These are phyloP conservation scores for Acacia crassicarpa DNA, from an alignment of 306 rosid genomes.

Conservation along the genomic window DNA sequence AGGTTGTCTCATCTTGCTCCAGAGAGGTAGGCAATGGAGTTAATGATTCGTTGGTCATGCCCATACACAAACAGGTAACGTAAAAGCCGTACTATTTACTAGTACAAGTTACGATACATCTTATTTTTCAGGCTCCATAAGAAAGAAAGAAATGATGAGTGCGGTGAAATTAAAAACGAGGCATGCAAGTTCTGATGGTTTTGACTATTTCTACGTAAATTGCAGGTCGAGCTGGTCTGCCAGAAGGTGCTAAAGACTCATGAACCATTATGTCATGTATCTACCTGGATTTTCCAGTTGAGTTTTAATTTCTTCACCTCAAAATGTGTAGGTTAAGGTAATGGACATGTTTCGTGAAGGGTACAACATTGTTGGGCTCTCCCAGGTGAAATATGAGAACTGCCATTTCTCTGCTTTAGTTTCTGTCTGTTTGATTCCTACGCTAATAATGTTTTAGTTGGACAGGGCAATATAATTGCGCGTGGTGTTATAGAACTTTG, in stretches of 20 bases:
- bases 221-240: slow-evolving; percentile 78
- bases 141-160: not conserved
- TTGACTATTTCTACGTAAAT: slow-evolving; percentile 24
- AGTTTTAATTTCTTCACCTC: slow-evolving; percentile 20
- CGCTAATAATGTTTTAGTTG: slow-evolving; percentile 10
- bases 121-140: not conserved
- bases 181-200: not conserved
- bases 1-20: slow-evolving; percentile 33
- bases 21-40: slow-evolving; percentile 86
- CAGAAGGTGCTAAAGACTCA: slow-evolving; percentile 58
- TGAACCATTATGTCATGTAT: slow-evolving; percentile 23
- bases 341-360: slow-evolving; percentile 68
- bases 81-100: not conserved
- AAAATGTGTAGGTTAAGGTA: slow-evolving; percentile 65
- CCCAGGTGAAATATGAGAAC: slow-evolving; percentile 68
- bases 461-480: slow-evolving; percentile 84
- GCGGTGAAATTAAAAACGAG: not conserved
- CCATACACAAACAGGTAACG: slow-evolving; percentile 72
- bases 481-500: slow-evolving; percentile 86
- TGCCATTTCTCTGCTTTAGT: not conserved
- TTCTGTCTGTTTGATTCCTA: slow-evolving; percentile 5
- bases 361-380: slow-evolving; percentile 89
- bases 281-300: slow-evolving; percentile 22
- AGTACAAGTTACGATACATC: too few species aligned
- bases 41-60: slow-evolving; percentile 89